Conservation (phyloP, 2,329 filamentous ascomycete genomes). For the Biscogniauxia sp. region DNA sequence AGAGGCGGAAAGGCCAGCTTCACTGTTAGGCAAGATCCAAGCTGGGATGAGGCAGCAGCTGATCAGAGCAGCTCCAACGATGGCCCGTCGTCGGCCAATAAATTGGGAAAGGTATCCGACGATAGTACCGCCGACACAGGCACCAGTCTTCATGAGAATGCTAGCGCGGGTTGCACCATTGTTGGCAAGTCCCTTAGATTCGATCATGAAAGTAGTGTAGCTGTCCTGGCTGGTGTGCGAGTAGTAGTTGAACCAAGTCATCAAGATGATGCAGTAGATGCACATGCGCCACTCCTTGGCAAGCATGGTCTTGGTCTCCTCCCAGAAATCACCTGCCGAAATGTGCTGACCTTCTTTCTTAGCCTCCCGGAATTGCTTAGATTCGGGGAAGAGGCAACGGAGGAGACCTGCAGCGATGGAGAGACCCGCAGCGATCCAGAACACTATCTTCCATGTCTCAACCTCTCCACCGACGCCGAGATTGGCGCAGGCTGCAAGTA, state of each 20-base stretch:
- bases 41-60: slow-evolving; percentile 64
- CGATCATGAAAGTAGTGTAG: slow-evolving; percentile 78
- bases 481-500: slow-evolving; percentile 73
- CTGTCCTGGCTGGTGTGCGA: slow-evolving; percentile 78
- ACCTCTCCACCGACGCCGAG: slow-evolving; percentile 65
- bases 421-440: slow-evolving; percentile 68
- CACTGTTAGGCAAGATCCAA: slow-evolving; percentile 65
- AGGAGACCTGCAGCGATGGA: slow-evolving; percentile 68
- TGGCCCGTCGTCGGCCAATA: slow-evolving; percentile 68
- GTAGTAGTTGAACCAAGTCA: slow-evolving; percentile 76
- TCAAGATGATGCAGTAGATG: slow-evolving; percentile 73
- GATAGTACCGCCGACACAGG: slow-evolving; percentile 70
- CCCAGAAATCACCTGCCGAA: slow-evolving; percentile 59
- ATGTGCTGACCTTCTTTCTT: slow-evolving; percentile 57
- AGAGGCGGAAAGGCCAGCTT: slow-evolving; percentile 57
- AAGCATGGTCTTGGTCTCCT: slow-evolving; percentile 67
- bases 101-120: slow-evolving; percentile 75
- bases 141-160: slow-evolving; percentile 79
- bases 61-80: slow-evolving; percentile 58
- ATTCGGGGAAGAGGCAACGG: slow-evolving; percentile 69
- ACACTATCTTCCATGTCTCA: slow-evolving; percentile 71
- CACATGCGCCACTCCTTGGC: slow-evolving; percentile 71
- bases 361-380: slow-evolving; percentile 70
- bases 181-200: slow-evolving; percentile 67
- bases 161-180: slow-evolving; percentile 65